Percentiles rank a stretch among this genome's conserved stretches.
These are phyloP conservation scores for Sporothrix brunneoviolacea DNA, from an alignment of 2,329 filamentous ascomycete genomes.

Conservation along the genomic window DNA sequence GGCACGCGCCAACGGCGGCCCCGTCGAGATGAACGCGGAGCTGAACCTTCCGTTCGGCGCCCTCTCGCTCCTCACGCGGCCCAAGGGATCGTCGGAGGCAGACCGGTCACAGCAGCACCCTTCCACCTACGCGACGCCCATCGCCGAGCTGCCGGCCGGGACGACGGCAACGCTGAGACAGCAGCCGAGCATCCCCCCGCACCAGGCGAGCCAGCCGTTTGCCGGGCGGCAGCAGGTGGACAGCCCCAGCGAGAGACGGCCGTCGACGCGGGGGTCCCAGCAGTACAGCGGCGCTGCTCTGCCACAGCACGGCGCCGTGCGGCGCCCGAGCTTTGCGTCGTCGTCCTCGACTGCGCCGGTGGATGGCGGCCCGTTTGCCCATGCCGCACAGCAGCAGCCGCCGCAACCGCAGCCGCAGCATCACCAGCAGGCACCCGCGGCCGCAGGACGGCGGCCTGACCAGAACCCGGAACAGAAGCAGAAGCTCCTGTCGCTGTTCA, in stretches of 20 bases:
- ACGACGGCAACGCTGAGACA: background rate
- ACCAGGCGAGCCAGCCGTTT: background rate
- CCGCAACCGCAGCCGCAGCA: background rate
- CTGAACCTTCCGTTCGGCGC: constrained; percentile 34
- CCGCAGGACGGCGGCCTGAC: background rate
- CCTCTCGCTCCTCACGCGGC: constrained; percentile 32
- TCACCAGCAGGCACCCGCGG: background rate
- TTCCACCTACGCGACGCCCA: background rate
- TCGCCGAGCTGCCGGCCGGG: constrained; percentile 8
- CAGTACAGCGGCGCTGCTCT: background rate
- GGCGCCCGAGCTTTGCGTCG: constrained; percentile 13
- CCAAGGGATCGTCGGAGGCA: constrained; percentile 19
- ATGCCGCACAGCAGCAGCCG: background rate
- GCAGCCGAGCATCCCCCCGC: constrained; percentile 1
- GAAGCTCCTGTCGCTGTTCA: constrained; percentile 56
- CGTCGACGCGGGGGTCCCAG: constrained; percentile 3
- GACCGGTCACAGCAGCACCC: constrained; percentile 1
- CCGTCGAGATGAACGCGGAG: constrained; percentile 30
- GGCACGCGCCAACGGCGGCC: constrained; percentile 25
- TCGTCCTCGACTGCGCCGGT: background rate
- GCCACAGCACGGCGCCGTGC: background rate
- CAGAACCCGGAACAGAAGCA: constrained; percentile 36
- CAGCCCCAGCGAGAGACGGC: constrained; percentile 6
- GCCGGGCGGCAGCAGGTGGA: background rate
- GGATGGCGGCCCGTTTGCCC: background rate